Conservation (phyloP, 1,139 yeast species). For the Hansenula lynferdii region DNA sequence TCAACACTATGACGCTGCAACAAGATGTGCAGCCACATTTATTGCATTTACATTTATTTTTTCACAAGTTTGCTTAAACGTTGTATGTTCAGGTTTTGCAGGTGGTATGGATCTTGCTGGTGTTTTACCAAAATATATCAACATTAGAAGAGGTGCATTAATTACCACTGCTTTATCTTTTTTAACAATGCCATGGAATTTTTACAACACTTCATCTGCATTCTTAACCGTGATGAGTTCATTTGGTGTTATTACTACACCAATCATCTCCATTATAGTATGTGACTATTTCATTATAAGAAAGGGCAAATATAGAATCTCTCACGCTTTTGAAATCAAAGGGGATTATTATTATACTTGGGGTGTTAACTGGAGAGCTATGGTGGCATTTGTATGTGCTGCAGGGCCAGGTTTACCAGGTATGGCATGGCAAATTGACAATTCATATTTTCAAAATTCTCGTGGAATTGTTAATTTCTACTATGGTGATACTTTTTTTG, state of each 20-base stretch:
- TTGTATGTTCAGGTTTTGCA: constrained; percentile 46
- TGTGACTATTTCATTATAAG: constrained; percentile 37
- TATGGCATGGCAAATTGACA: constrained; percentile 30
- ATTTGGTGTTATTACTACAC: constrained; percentile 39
- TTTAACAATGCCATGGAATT: constrained; percentile 46
- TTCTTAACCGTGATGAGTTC: constrained; percentile 42
- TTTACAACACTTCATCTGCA: constrained; percentile 37
- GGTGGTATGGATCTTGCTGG: constrained; percentile 51
- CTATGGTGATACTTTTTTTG: constrained; percentile 36
- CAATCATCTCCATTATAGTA: constrained; percentile 37
- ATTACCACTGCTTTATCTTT: constrained; percentile 37
- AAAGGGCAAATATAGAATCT: constrained; percentile 29
- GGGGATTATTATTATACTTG: constrained; percentile 35
- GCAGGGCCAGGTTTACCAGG: constrained; percentile 42
- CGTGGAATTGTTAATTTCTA: constrained; percentile 36
- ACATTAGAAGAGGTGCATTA: constrained; percentile 46
- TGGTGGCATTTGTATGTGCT: constrained; percentile 34
- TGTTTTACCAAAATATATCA: constrained; percentile 42
- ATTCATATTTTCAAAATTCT: constrained; percentile 22
- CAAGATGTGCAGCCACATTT: constrained; percentile 44
- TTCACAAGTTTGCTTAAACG: constrained; percentile 44
- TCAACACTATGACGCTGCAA: constrained; percentile 33
- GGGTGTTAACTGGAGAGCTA: constrained; percentile 41
- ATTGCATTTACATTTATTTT: constrained; percentile 39
- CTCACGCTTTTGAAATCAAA: constrained; percentile 30